A percentile compares a stretch with the other conserved stretches of the same genome.
These are phyloP conservation scores for Phytophthora sp. DNA, from an alignment of 352 stramenopile genomes.

Conservation along the genomic window DNA sequence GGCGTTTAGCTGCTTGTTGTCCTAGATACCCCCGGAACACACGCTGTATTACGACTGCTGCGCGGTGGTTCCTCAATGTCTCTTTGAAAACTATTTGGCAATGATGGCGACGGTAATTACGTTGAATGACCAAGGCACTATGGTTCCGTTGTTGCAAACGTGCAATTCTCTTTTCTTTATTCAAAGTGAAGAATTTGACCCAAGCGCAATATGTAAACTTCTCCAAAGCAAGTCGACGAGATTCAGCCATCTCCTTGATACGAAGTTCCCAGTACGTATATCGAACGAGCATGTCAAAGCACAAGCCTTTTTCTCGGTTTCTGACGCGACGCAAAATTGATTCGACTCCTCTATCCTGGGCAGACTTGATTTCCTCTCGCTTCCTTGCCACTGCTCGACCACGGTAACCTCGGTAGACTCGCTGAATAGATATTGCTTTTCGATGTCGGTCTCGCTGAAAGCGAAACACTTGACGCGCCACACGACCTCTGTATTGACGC, in stretches of 20 bases:
- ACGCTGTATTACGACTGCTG: slow-evolving; percentile 64
- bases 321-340: slow-evolving; percentile 45
- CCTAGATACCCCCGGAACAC: slow-evolving; percentile 54
- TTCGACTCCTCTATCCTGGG: slow-evolving; percentile 36
- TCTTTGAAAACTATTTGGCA: slow-evolving; percentile 58
- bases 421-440: slow-evolving; percentile 52
- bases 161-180: slow-evolving; percentile 47
- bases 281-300: slow-evolving; percentile 38
- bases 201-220: slow-evolving; percentile 25
- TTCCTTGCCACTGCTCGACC: slow-evolving; percentile 24
- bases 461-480: slow-evolving; percentile 54
- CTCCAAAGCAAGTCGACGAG: slow-evolving; percentile 14
- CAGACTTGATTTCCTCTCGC: slow-evolving; percentile 25
- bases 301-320: slow-evolving; percentile 21
- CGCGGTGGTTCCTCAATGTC: slow-evolving; percentile 41
- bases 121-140: slow-evolving; percentile 68
- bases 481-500: slow-evolving; percentile 58
- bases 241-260: slow-evolving; percentile 45
- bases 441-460: slow-evolving; percentile 34
- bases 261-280: slow-evolving; percentile 20
- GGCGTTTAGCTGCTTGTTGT: slow-evolving; percentile 39
- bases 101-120: slow-evolving; percentile 60
- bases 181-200: slow-evolving; percentile 20
- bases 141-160: slow-evolving; percentile 38
- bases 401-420: slow-evolving; percentile 55